Conservation (phyloP, 148 eudicot species). For the Simmondsia chinensis region DNA sequence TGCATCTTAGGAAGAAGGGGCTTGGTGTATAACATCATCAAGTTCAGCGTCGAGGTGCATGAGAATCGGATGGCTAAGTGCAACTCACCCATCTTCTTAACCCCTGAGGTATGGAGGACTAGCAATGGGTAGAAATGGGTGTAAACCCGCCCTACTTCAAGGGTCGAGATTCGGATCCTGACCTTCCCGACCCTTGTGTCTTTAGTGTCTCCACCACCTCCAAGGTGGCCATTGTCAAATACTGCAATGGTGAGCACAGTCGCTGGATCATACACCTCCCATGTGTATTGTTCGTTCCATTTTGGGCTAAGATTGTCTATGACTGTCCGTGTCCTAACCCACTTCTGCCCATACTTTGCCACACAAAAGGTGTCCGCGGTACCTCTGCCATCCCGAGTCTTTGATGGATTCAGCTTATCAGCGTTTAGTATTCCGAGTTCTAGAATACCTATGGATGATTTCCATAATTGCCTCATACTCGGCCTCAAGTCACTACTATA, state of each 20-base stretch:
- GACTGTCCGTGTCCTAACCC: constrained; percentile 76
- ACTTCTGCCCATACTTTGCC: constrained; percentile 82
- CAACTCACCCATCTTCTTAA: constrained; percentile 87
- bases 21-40: constrained; percentile 48
- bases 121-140: constrained; percentile 77
- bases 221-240: constrained; percentile 56
- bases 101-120: constrained; percentile 68
- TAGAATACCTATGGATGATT: constrained; percentile 55
- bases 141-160: constrained; percentile 77
- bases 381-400: constrained; percentile 67
- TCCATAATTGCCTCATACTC: constrained; percentile 77
- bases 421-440: constrained; percentile 72
- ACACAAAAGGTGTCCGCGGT: constrained; percentile 79
- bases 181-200: constrained; percentile 68
- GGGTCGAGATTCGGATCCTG: constrained; percentile 69
- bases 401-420: constrained; percentile 55
- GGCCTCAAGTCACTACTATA: constrained; percentile 88
- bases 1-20: constrained; percentile 90
- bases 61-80: constrained; percentile 82
- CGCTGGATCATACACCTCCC: constrained; percentile 87
- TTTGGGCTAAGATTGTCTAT: constrained; percentile 65
- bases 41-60: constrained; percentile 45
- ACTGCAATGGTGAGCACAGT: constrained; percentile 81
- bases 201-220: constrained; percentile 20
- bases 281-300: constrained; percentile 83